A percentile compares a stretch with the other conserved stretches of the same genome.
Evolutionary conservation across 106 monocot species (phyloP).

Genomic region (Cymbidium sinense): DNA sequence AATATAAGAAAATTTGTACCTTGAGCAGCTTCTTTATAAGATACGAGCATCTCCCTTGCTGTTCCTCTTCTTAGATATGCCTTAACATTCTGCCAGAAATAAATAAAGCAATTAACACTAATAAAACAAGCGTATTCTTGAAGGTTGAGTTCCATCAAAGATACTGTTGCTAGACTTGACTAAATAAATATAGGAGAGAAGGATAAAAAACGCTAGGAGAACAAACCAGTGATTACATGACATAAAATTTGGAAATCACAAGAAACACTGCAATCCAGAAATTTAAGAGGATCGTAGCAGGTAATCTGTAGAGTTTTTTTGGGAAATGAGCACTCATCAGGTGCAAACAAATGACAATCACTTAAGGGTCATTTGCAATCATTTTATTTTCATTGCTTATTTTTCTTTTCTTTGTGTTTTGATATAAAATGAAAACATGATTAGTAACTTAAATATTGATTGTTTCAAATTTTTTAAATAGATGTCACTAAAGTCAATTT

Average conservation of each 20-base stretch:
- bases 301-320: too few relatives aligned
- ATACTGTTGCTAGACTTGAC: neutral
- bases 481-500: too few relatives aligned
- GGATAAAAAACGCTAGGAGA: neutral
- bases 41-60: slow-evolving; percentile 73
- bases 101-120: neutral
- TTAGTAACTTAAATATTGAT: too few relatives aligned
- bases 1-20: slow-evolving; percentile 33
- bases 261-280: too few relatives aligned
- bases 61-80: slow-evolving; percentile 92
- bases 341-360: too few relatives aligned
- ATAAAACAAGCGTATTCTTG: neutral
- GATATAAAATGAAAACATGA: too few relatives aligned
- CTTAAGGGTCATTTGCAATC: too few relatives aligned
- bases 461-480: too few relatives aligned
- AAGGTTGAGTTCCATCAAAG: neutral
- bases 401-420: too few relatives aligned
- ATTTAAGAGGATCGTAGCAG: too few relatives aligned
- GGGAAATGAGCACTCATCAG: too few relatives aligned
- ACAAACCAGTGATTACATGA: neutral
- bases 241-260: neutral
- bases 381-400: too few relatives aligned
- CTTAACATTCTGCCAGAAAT: slow-evolving; percentile 82
- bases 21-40: slow-evolving; percentile 77
- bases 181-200: neutral